Evolutionary conservation across 495 filamentous ascomycete species (phyloP).

Genomic region (Chaetomium fimeti): DNA sequence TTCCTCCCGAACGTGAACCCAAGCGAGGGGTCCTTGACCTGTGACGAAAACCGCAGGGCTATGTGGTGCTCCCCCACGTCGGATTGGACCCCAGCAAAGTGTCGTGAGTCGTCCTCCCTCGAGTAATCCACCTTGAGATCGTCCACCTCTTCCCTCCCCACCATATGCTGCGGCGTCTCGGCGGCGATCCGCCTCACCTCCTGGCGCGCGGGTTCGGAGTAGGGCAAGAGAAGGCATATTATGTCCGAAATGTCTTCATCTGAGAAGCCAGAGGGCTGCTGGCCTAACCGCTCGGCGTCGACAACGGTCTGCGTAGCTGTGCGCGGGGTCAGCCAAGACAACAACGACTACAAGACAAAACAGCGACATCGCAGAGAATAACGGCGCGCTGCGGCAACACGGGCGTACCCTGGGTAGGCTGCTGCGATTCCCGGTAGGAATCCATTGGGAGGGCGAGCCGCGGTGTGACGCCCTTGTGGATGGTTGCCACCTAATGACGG

Average conservation of each 20-base stretch:
- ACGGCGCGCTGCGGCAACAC: neutral
- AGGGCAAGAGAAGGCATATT: conserved; percentile 82
- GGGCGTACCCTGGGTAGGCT: conserved; percentile 35
- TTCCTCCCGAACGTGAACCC: conserved; percentile 90
- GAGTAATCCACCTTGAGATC: conserved; percentile 49
- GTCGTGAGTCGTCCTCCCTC: conserved; percentile 40
- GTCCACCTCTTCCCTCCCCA: conserved; percentile 43
- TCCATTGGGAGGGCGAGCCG: conserved; percentile 28
- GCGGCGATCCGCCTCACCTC: conserved; percentile 59
- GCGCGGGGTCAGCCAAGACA: conserved; percentile 26
- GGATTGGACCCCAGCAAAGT: conserved; percentile 45
- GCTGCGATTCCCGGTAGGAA: conserved; percentile 26
- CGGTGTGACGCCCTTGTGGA: neutral
- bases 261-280: conserved; percentile 72
- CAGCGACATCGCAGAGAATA: neutral
- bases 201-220: conserved; percentile 64
- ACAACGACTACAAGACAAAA: neutral
- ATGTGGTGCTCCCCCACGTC: conserved; percentile 64
- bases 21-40: conserved; percentile 57
- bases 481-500: neutral
- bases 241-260: conserved; percentile 83
- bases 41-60: conserved; percentile 73
- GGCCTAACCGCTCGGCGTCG: conserved; percentile 74
- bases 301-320: conserved; percentile 73
- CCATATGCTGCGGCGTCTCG: conserved; percentile 41